Evolutionary conservation across 805 yeast genomes (phyloP).

Genomic region (Starmerella apis): DNA sequence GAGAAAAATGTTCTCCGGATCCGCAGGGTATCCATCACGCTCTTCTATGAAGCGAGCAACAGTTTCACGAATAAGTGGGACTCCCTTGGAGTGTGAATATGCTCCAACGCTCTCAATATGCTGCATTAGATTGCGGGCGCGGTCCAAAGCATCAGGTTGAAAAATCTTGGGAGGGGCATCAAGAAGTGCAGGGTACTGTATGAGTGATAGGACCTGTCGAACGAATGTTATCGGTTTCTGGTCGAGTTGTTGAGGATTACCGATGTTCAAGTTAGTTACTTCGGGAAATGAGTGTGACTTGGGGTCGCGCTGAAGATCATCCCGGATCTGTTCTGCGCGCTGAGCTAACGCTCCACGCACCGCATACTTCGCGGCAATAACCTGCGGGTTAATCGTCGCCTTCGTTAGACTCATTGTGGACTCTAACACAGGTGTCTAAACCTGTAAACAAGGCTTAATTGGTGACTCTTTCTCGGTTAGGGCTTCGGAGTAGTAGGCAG

Average conservation of each 20-base stretch:
- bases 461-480: constrained; percentile 3
- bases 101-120: constrained; percentile 84
- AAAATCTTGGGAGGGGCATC: constrained; percentile 28
- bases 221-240: constrained; percentile 93
- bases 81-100: constrained; percentile 89
- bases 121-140: constrained; percentile 54
- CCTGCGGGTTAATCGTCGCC: constrained; percentile 29
- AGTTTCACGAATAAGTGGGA: constrained; percentile 54
- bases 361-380: constrained; percentile 84
- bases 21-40: constrained; percentile 66
- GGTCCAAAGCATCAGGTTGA: constrained; percentile 52
- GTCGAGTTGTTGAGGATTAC: constrained; percentile 94
- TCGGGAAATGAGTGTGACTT: constrained; percentile 61
- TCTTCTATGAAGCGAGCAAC: constrained; percentile 69
- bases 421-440: not conserved
- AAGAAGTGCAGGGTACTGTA: constrained; percentile 74
- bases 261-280: constrained; percentile 86
- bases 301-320: constrained; percentile 44
- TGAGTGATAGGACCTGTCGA: constrained; percentile 74
- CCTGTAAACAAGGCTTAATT: not conserved
- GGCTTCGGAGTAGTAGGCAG: not conserved
- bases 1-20: constrained; percentile 64
- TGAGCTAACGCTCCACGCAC: constrained; percentile 92
- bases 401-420: constrained; percentile 7
- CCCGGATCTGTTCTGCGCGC: constrained; percentile 74